phyloP scores from a whole-genome alignment of 768 basidiomycete genomes.

The Arthromyces matolae region DNA sequence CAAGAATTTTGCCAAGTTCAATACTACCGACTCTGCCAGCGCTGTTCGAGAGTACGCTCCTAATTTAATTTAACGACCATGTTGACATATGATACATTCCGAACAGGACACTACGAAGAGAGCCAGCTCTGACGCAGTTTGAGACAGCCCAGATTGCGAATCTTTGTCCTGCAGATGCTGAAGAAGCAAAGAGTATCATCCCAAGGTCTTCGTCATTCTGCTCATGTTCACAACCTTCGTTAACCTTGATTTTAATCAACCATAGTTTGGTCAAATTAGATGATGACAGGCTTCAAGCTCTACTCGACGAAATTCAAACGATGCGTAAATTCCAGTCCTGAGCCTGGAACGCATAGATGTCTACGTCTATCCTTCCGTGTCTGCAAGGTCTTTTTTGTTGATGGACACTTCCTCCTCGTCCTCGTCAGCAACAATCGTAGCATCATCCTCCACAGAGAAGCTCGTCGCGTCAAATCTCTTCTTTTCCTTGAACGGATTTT shows the following conservation, averaged over 20 bases:
- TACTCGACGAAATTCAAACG: slow-evolving; percentile 85
- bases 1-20: slow-evolving; percentile 87
- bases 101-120: slow-evolving; percentile 69
- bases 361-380: slow-evolving; percentile 47
- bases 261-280: slow-evolving; percentile 88
- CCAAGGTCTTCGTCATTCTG: slow-evolving; percentile 52
- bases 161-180: slow-evolving; percentile 80
- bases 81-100: neutral
- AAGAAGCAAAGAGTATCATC: slow-evolving; percentile 88
- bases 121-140: slow-evolving; percentile 79
- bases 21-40: slow-evolving; percentile 76
- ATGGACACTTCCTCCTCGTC: slow-evolving; percentile 35
- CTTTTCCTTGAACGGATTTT: slow-evolving; percentile 65
- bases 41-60: slow-evolving; percentile 81
- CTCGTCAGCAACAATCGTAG: slow-evolving; percentile 28
- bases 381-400: slow-evolving; percentile 42
- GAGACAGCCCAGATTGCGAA: slow-evolving; percentile 94
- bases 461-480: slow-evolving; percentile 64
- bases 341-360: slow-evolving; percentile 12
- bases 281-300: slow-evolving; percentile 77
- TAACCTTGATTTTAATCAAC: neutral
- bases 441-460: slow-evolving; percentile 35
- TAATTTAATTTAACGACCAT: neutral
- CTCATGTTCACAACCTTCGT: neutral
- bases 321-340: slow-evolving; percentile 87